Percentiles rank a stretch among this genome's conserved stretches.
phyloP scores from a whole-genome alignment of 1,284 basidiomycete species.

The Ceratobasidium sp. region DNA sequence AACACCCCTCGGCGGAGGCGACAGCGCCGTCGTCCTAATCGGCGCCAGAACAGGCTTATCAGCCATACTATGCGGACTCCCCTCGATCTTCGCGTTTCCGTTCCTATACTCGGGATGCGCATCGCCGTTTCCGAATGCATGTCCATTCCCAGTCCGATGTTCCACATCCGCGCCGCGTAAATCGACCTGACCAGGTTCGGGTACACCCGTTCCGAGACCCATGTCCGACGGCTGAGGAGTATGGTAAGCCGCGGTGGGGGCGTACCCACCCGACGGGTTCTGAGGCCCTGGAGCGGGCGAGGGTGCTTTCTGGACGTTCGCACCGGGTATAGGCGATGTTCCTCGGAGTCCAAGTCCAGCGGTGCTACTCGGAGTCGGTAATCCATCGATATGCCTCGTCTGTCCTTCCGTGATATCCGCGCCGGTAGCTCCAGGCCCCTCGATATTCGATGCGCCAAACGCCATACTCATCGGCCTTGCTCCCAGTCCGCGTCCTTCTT shows the following conservation, averaged over 20 bases:
- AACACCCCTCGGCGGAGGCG: constrained; percentile 15
- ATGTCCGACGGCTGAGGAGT: constrained; percentile 6
- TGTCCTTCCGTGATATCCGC: not conserved
- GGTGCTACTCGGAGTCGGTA: not conserved
- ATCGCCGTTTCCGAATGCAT: constrained; percentile 14
- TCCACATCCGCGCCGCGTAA: constrained; percentile 30
- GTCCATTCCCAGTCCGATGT: constrained; percentile 1
- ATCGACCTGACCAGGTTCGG: constrained; percentile 32
- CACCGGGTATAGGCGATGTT: not conserved
- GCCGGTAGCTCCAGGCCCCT: constrained; percentile 33
- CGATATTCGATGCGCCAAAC: constrained; percentile 37
- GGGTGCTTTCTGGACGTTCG: not conserved
- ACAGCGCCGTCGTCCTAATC: constrained; percentile 35
- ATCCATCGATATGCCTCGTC: constrained; percentile 8
- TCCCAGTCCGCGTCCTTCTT: not conserved
- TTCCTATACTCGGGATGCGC: too few species aligned
- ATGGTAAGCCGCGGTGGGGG: not conserved
- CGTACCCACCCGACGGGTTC: not conserved
- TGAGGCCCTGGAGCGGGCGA: not conserved
- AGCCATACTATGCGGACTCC: not conserved
- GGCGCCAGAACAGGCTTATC: constrained; percentile 34
- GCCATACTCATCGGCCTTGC: constrained; percentile 43
- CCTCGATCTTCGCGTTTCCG: not conserved
- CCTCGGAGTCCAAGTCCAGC: constrained; percentile 9
- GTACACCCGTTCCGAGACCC: constrained; percentile 30